phyloP scores from a whole-genome alignment of 352 stramenopile genomes.

The Phytophthora kernoviae region DNA sequence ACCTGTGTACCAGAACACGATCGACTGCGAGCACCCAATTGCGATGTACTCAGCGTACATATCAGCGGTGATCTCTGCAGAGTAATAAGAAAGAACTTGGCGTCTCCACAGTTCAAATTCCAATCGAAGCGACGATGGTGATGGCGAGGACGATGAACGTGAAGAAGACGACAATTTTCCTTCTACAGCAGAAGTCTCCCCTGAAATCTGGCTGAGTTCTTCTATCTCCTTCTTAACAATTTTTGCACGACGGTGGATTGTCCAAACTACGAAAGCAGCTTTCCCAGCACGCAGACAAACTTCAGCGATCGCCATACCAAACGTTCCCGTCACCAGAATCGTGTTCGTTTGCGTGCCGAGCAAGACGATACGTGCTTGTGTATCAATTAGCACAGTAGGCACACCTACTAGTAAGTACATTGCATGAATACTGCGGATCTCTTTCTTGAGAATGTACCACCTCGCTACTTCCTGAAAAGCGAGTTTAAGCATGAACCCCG shows the following conservation, averaged over 20 bases:
- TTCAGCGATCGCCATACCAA: constrained; percentile 32
- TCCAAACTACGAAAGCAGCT: constrained; percentile 17
- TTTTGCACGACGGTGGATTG: constrained; percentile 17
- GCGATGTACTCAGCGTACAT: constrained; percentile 51
- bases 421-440: constrained; percentile 36
- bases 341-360: constrained; percentile 31
- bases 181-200: no score
- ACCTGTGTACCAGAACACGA: constrained; percentile 32
- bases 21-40: constrained; percentile 38
- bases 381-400: constrained; percentile 55
- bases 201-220: neutral
- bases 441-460: constrained; percentile 26
- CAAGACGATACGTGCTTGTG: constrained; percentile 47
- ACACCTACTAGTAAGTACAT: constrained; percentile 50
- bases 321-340: constrained; percentile 22
- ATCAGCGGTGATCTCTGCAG: constrained; percentile 34
- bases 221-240: neutral
- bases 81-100: constrained; percentile 23
- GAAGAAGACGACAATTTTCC: no score
- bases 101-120: constrained; percentile 22
- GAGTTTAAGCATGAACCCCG: constrained; percentile 37
- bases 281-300: constrained; percentile 31
- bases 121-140: neutral
- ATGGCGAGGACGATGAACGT: no score
- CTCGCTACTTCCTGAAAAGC: constrained; percentile 34